Base-by-base conservation (phyloP, 306 rosid species). In the Hippophae rhamnoides region DNA sequence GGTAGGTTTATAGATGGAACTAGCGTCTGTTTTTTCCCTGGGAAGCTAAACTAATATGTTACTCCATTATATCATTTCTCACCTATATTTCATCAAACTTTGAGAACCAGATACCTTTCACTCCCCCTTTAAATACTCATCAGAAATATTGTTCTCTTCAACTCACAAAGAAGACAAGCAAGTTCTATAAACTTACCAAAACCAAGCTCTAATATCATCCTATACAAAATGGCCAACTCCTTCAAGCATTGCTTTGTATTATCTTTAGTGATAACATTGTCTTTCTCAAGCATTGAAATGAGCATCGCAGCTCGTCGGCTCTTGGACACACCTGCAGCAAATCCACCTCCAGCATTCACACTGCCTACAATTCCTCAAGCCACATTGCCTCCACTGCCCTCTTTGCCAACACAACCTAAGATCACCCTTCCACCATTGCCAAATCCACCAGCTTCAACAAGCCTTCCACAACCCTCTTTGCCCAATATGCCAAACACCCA, bases 271-370 rank as follows among this genome's bases (percentile, higher is more conserved):
- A 41, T 72, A 9, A 55, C 72, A 52, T 46, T 56, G 26, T 66
- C 52, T n/a, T 44, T 73, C 41, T 59, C 76, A 57, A 52, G 79
- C 68, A 52, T 62, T 11, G 47, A 48, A 41, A 54, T 54, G 48
- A 73, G 58, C 58, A 13, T 51, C 2, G 82, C 61, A 5, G 69
- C 61, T 51, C 59, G 78, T 9, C 61, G 61, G 51, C 71, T 78
- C 6, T 46, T 78, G 31, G 68, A 58, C 43, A 31, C 38, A 31
- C 38, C 38, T 31, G 58, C 79, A 12, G 60, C 64, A 23, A 44
- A 66, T 65, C 69, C 76, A 66, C 65, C 65, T 9, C 54, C 76
- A 12, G 25, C 68, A 13, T 60, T 60, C 53, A 1, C 54, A 3
- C 63, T 62, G 42, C 77, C 76, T 14, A 42, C 64, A 42, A 55